A percentile compares a stretch with the other conserved stretches of the same genome.
phyloP scores from a whole-genome alignment of 78 protist genomes.

The slime mould (Dictyostelium discoideum) region DNA sequence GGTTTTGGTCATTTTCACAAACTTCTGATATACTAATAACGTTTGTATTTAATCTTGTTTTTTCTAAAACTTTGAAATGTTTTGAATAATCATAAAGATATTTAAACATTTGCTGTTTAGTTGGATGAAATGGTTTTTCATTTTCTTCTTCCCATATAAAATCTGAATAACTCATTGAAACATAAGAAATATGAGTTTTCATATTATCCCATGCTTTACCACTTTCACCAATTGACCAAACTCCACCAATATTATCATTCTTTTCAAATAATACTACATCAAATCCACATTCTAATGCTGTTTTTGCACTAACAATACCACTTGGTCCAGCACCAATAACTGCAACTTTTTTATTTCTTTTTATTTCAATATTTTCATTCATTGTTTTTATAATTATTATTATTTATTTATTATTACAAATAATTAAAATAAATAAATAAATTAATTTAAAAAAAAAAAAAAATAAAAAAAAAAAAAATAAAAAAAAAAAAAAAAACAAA shows the following conservation, averaged over 20 bases:
- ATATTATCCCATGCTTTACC: conserved; percentile 23
- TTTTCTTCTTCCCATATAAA: not conserved
- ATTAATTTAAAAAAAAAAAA: too few relatives aligned
- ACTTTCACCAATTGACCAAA: not conserved
- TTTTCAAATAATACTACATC: conserved; percentile 22
- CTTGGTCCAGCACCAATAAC: conserved; percentile 35
- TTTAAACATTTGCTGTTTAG: not conserved
- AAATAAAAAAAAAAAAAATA: too few relatives aligned
- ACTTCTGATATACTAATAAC: not conserved
- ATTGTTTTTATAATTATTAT: too few relatives aligned
- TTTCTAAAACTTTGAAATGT: not conserved
- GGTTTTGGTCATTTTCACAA: not conserved
- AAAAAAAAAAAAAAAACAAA: too few relatives aligned
- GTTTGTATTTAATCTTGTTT: not conserved
- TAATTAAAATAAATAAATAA: too few relatives aligned
- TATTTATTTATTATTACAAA: too few relatives aligned
- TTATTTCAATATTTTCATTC: not conserved
- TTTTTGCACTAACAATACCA: not conserved
- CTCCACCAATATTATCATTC: conserved; percentile 24
- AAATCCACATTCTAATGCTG: conserved; percentile 14
- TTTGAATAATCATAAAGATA: not conserved
- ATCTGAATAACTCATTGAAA: conserved; percentile 7
- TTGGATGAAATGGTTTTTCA: not conserved
- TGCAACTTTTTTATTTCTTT: not conserved
- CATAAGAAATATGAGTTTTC: not conserved